Evolutionary conservation across 1,139 yeast species (phyloP), one percentile per base, ranked within the genome.

Genomic region (Pichia sp.): DNA sequence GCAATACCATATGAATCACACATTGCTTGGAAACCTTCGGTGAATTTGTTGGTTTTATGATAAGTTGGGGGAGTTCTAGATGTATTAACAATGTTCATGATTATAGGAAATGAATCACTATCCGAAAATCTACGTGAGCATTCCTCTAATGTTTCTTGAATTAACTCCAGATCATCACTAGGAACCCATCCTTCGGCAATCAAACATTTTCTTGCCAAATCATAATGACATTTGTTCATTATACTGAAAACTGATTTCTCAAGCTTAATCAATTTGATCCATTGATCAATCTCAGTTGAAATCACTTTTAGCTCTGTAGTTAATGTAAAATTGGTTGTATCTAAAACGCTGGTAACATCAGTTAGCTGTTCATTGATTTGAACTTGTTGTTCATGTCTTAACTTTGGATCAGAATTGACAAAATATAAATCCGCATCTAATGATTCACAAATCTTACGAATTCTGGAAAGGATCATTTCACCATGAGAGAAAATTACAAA

Each of bases 121-220:
- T 61, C 57, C 1, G 59, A 50, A 38, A 45, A 53, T 36, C 46
- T 47, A 24, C 44, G 46, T n/a, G 62, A 58, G 23, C 55, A 52
- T 12, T 44, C 51, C 42, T 68, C 68, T 37, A 72, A 47, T 1
- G 66, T 56, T 19, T 31, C 34, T 43, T 60, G 60, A 34, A 62
- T 49, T 14, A 45, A 55, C 44, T 42, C 59, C 24, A 69, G 55
- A 45, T 79, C 85, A 45, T 75, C 74, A 3, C 74, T 68, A 41
- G 93, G 91, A 14, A 80, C 67, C 93, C 93, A 84, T 25, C 91
- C 93, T 66, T 83, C 91, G 14, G 81, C 84, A 35, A 81, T 70
- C 47, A 83, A 67, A 22, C 79, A 72, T 54, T 72, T 72, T 60
- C 89, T 77, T 23, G 76, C 70, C 37, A 72, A 68, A 54, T 80